Evolutionary conservation across 2,329 filamentous ascomycete genomes (phyloP), one percentile per base, ranked within the genome.

Genomic region (Penicillium capsulatum): DNA sequence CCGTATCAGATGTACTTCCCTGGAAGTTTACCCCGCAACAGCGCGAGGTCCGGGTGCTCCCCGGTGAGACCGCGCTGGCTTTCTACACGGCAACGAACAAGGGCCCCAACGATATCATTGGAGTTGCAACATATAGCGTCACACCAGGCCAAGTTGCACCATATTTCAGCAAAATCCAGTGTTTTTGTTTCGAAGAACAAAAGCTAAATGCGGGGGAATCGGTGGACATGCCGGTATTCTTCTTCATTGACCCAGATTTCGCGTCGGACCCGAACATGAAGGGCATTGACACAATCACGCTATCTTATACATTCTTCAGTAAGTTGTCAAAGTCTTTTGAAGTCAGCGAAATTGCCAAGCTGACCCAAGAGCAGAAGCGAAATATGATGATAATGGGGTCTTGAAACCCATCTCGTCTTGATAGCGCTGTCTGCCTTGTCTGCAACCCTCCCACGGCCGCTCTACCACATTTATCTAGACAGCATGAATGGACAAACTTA

Each of bases 121-220:
- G 92, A 33, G 90, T 98, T 30, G 92, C 92, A 8, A 98, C 92
- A 6, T 98, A 98, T 69, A 94, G 87, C 60, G 94, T 98, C 19
- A 96, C 91, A 2, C 92, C 92, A 0, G 92, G 81, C 3, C 92
- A 98, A 69, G 90, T 94, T 31, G 91, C 92, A 30, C 90, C 88
- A 1, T 98, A 98, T 66, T 98, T 98, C 63, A 94, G 86, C 78
- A 98, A 98, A 77, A 98, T 98, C 31, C 92, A 98, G 68, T 98
- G 92, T 62, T 98, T 98, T 68, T 98, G 92, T 67, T 98, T 98
- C 58, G 92, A 98, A 71, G 91, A 89, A 64, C 92, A 98, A 75
- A 77, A 94, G 46, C 68, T 98, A 51, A 91, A 92, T 61, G 90
- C 90, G 4, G 90, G 91, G 31, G 94, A 98, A 75, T 92, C 89